These are phyloP conservation scores for Fusarium aywerte DNA, from an alignment of 2,329 filamentous ascomycete genomes.

Conservation along the genomic window DNA sequence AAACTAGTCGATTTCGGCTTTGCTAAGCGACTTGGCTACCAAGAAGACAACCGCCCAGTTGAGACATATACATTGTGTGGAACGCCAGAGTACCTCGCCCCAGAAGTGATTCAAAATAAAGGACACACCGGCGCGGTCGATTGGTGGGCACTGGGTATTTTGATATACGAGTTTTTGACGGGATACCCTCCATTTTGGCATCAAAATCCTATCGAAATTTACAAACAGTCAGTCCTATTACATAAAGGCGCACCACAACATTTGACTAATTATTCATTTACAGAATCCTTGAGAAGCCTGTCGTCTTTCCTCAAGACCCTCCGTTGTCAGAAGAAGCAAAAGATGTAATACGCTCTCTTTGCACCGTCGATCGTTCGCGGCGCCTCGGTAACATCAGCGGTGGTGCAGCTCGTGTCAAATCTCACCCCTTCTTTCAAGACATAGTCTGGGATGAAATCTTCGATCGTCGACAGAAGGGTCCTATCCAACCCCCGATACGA, in stretches of 20 bases:
- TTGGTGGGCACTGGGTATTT: slow-evolving; percentile 87
- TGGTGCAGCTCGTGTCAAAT: slow-evolving; percentile 76
- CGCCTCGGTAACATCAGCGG: slow-evolving; percentile 82
- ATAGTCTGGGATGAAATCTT: slow-evolving; percentile 80
- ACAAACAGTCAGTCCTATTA: slow-evolving; percentile 70
- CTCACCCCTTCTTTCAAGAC: slow-evolving; percentile 78
- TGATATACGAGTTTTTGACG: slow-evolving; percentile 86
- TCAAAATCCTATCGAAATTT: slow-evolving; percentile 86
- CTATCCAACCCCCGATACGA: slow-evolving; percentile 79
- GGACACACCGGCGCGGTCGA: slow-evolving; percentile 81
- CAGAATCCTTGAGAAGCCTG: slow-evolving; percentile 81
- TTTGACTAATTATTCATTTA: slow-evolving; percentile 3
- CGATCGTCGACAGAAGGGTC: slow-evolving; percentile 71
- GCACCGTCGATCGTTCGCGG: slow-evolving; percentile 81
- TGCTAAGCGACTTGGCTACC: slow-evolving; percentile 77
- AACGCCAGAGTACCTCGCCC: slow-evolving; percentile 85
- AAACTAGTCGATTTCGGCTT: slow-evolving; percentile 89
- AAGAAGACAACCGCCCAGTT: slow-evolving; percentile 57
- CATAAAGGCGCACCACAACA: not conserved
- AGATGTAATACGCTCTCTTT: slow-evolving; percentile 79
- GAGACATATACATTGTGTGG: slow-evolving; percentile 88
- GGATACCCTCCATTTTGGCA: slow-evolving; percentile 90
- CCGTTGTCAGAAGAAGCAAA: slow-evolving; percentile 74
- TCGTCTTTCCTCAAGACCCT: slow-evolving; percentile 77
- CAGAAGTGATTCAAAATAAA: slow-evolving; percentile 86